These are phyloP conservation scores for Naganishia liquefaciens DNA, from an alignment of 1,284 basidiomycete genomes.

Conservation along the genomic window DNA sequence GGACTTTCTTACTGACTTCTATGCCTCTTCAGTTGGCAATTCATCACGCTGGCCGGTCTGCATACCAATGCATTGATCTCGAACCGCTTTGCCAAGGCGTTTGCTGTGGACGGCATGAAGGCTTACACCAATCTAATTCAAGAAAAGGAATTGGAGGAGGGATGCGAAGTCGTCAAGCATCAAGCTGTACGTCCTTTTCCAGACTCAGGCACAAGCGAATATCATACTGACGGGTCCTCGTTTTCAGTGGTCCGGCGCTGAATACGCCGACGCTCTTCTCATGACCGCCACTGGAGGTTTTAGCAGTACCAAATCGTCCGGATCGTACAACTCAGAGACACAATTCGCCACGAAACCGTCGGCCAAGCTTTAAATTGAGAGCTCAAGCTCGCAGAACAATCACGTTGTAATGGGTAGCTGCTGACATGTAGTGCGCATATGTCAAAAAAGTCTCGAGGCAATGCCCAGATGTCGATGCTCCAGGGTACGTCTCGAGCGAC, in stretches of 20 bases:
- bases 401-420: conserved; percentile 10
- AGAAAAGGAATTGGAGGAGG: conserved; percentile 82
- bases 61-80: conserved; percentile 98
- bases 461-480: too few relatives aligned
- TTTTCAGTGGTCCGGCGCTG: conserved; percentile 87
- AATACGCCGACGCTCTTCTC: conserved; percentile 86
- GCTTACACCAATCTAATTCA: conserved; percentile 62
- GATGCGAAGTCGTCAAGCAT: conserved; percentile 78
- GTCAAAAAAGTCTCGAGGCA: too few relatives aligned
- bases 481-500: too few relatives aligned
- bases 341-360: conserved; percentile 64
- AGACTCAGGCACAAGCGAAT: conserved; percentile 1
- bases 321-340: conserved; percentile 76
- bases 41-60: conserved; percentile 94
- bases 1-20: conserved; percentile 45
- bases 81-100: conserved; percentile 84
- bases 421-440: too few relatives aligned
- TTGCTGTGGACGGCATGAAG: conserved; percentile 75
- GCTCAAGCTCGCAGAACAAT: neutral
- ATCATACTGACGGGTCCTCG: conserved; percentile 32
- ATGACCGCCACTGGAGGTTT: conserved; percentile 94
- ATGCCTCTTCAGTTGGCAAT: conserved; percentile 74
- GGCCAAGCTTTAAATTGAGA: conserved; percentile 13
- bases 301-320: conserved; percentile 95
- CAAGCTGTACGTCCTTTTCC: conserved; percentile 50